Base-by-base conservation (phyloP, 192 early-diverging fungal species). In the Backusella sp. region DNA sequence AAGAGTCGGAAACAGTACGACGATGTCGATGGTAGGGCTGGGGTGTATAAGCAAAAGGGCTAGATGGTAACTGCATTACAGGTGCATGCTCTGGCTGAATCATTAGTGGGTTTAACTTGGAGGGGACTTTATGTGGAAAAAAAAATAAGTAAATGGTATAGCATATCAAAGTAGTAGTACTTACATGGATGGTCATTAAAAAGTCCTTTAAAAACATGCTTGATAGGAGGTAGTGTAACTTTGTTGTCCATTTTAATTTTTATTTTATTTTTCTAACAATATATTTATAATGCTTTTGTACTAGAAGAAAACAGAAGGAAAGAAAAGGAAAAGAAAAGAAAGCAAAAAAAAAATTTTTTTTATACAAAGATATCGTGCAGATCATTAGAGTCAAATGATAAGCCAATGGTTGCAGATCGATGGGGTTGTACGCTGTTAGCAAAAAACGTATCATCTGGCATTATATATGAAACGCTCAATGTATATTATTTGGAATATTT, bases 1-100 rank as follows among this genome's bases (percentile, higher is more conserved):
- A 32, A 46, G 56, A 65, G 41, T 53, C 72, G 42, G 72, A 73
- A 8, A 73, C 52, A 9, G 72, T 56, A 14, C 72, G 72, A 41
- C 72, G 72, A 41, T 65, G 72, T 21, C n/a, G 35, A 21, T 69
- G 34, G 12, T 23, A 7, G 14, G 68, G 68, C 12, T 69, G 34
- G 3, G 34, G 6, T 69, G 36, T 69, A 36, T 37, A 69, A 69
- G 37, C 11, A 37, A 41, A 39, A 37, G 68, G n/a, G 12, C 35
- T 23, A 35, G 37, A 41, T 28, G 37, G 56, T 23, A 62, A 62
- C 56, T 62, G 56, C 56, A 62, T 62, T 62, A 39, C n/a, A 23
- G 37, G 35, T 37, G 12, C 11, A 37, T 37, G 19, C 5, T 69
- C n/a, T 68, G 11, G 34, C 11, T 6, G 67, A 36, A 37, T 69